Evolutionary conservation across 768 basidiomycete genomes (phyloP).

Genomic region (Podaxis pistillaris): DNA sequence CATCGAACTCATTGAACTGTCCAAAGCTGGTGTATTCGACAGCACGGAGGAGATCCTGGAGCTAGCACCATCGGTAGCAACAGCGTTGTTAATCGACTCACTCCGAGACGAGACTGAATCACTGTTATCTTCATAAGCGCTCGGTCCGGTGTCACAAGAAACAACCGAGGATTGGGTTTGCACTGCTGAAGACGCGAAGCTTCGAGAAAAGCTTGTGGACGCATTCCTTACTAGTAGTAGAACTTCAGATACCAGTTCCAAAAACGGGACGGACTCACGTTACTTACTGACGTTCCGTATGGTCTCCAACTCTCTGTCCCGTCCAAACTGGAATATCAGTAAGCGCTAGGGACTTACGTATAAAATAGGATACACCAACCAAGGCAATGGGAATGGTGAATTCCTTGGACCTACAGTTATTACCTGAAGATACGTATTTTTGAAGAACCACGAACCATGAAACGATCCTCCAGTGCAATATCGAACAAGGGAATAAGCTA

Average conservation of each 20-base stretch:
- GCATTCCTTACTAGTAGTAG: conserved; percentile 37
- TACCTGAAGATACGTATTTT: background rate
- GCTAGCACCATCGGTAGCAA: conserved; percentile 21
- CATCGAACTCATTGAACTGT: conserved; percentile 28
- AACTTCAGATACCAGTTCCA: background rate
- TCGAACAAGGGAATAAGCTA: conserved; percentile 71
- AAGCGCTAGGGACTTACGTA: background rate
- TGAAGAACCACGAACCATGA: conserved; percentile 41
- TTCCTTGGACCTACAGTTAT: conserved; percentile 37
- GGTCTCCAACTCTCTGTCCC: conserved; percentile 67
- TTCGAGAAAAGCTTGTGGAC: conserved; percentile 60
- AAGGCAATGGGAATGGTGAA: conserved; percentile 69
- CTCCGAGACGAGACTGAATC: conserved; percentile 46
- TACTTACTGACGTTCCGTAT: conserved; percentile 66
- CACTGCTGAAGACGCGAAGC: conserved; percentile 42
- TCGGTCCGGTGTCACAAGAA: conserved; percentile 28
- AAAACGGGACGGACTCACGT: background rate
- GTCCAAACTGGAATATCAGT: conserved; percentile 49
- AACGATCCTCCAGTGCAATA: conserved; percentile 63
- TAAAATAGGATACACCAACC: conserved; percentile 32
- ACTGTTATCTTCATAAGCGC: conserved; percentile 36
- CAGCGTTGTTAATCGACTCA: conserved; percentile 30
- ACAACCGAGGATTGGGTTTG: conserved; percentile 33
- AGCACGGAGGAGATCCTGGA: conserved; percentile 20
- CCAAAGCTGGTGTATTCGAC: conserved; percentile 22